phyloP scores from a whole-genome alignment of 1,139 yeast species.

The Yamadazyma siamensis region DNA sequence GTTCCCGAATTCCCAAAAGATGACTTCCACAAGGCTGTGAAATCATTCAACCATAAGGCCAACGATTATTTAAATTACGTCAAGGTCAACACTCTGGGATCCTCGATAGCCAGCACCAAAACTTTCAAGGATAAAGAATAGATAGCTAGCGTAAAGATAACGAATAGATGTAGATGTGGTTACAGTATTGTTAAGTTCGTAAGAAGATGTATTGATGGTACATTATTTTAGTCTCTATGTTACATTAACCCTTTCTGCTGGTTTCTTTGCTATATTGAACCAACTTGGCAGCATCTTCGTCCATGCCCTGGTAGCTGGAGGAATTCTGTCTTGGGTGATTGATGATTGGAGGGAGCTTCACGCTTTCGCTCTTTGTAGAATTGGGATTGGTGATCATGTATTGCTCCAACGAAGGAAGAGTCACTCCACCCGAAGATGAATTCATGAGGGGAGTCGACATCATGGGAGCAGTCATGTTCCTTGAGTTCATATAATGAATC shows the following conservation, averaged over 20 bases:
- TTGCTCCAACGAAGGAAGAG: slow-evolving; percentile 17
- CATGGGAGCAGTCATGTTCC: slow-evolving; percentile 1
- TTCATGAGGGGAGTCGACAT: slow-evolving; percentile 1
- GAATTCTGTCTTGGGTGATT: slow-evolving; percentile 3
- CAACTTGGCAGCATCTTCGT: slow-evolving; percentile 2
- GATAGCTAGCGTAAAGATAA: too few species aligned
- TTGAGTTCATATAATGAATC: slow-evolving; percentile 13
- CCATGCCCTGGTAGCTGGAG: slow-evolving; percentile 1
- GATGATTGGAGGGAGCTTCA: slow-evolving; percentile 17
- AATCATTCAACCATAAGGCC: slow-evolving; percentile 13
- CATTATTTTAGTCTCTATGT: neutral
- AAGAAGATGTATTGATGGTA: neutral
- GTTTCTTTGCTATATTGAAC: slow-evolving; percentile 5
- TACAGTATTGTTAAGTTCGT: neutral
- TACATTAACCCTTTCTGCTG: too few species aligned
- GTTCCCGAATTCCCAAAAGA: slow-evolving; percentile 13
- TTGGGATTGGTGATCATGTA: slow-evolving; percentile 9
- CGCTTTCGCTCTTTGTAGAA: slow-evolving; percentile 3
- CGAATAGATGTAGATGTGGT: neutral
- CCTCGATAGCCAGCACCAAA: slow-evolving; percentile 29
- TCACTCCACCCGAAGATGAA: slow-evolving; percentile 6
- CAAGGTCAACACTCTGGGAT: slow-evolving; percentile 1
- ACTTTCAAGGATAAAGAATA: slow-evolving; percentile 26
- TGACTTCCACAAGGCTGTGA: slow-evolving; percentile 8
- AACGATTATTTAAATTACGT: slow-evolving; percentile 41